Evolutionary conservation across 495 filamentous ascomycete species (phyloP).

Genomic region (Neurospora intermedia): DNA sequence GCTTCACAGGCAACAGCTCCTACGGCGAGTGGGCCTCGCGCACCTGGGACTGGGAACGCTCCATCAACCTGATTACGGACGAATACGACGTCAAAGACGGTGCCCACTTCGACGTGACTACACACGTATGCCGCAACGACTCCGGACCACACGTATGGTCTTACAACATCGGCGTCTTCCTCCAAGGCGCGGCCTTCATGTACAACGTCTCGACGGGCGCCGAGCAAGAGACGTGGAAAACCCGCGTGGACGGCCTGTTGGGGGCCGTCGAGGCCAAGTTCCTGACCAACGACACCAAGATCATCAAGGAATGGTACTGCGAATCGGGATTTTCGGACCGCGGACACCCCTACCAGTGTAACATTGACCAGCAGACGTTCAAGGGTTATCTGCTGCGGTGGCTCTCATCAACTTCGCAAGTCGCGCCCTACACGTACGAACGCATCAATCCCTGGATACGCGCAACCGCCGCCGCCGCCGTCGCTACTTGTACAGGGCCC

Average conservation of each 20-base stretch:
- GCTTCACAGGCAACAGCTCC: slow-evolving; percentile 66
- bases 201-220: slow-evolving; percentile 52
- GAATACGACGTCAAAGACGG: slow-evolving; percentile 61
- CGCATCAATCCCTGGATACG: slow-evolving; percentile 47
- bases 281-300: slow-evolving; percentile 37
- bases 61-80: slow-evolving; percentile 48
- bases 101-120: slow-evolving; percentile 32
- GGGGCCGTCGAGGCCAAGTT: slow-evolving; percentile 46
- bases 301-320: slow-evolving; percentile 62
- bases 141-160: slow-evolving; percentile 60
- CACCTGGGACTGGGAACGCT: slow-evolving; percentile 57
- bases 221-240: slow-evolving; percentile 41
- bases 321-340: slow-evolving; percentile 32
- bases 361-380: slow-evolving; percentile 61
- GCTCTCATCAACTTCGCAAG: slow-evolving; percentile 53
- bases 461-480: slow-evolving; percentile 50
- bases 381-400: slow-evolving; percentile 66
- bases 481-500: slow-evolving; percentile 50
- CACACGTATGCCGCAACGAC: slow-evolving; percentile 40
- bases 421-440: slow-evolving; percentile 52
- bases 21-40: slow-evolving; percentile 67
- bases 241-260: slow-evolving; percentile 45
- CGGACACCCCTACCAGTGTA: slow-evolving; percentile 40
- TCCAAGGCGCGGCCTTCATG: slow-evolving; percentile 67
- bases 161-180: slow-evolving; percentile 65